phyloP scores from a whole-genome alignment of 1,284 basidiomycete genomes.

The Wallemia hederae region DNA sequence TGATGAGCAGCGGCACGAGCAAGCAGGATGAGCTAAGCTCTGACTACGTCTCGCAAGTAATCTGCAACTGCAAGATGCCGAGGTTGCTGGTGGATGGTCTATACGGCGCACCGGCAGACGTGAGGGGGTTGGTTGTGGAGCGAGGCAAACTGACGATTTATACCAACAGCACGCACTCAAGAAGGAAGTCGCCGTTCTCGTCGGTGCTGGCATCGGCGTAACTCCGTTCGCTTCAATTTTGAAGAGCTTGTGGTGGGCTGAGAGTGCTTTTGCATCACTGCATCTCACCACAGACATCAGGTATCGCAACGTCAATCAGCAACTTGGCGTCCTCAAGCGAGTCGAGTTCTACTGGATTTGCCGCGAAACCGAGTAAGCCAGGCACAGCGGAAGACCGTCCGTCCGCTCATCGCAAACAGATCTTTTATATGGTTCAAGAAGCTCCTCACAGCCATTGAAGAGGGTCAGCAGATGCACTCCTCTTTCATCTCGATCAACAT shows the following conservation, averaged over 20 bases:
- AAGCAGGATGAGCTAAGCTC: slow-evolving; percentile 19
- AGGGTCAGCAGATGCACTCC: slow-evolving; percentile 41
- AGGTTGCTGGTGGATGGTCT: slow-evolving; percentile 40
- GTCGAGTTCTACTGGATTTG: slow-evolving; percentile 82
- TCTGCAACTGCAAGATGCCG: slow-evolving; percentile 26
- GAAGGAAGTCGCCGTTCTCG: slow-evolving; percentile 49
- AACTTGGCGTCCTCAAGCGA: slow-evolving; percentile 40
- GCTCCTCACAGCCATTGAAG: slow-evolving; percentile 51
- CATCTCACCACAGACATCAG: slow-evolving; percentile 4
- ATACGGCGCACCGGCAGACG: slow-evolving; percentile 5
- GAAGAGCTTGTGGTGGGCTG: slow-evolving; percentile 50
- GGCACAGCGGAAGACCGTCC: slow-evolving; percentile 4
- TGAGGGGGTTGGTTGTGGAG: background rate
- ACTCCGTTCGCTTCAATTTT: slow-evolving; percentile 72
- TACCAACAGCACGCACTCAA: slow-evolving; percentile 41
- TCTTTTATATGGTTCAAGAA: slow-evolving; percentile 80
- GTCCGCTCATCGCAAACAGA: slow-evolving; percentile 12
- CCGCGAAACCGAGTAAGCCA: slow-evolving; percentile 29
- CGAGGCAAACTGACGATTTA: background rate
- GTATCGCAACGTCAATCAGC: slow-evolving; percentile 46
- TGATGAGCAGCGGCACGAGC: slow-evolving; percentile 36
- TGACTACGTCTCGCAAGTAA: slow-evolving; percentile 50
- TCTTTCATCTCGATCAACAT: slow-evolving; percentile 70
- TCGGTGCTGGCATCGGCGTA: slow-evolving; percentile 59
- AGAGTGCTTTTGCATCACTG: background rate